Evolutionary conservation across 1,139 yeast species (phyloP).

Genomic region (Pichia sp.): DNA sequence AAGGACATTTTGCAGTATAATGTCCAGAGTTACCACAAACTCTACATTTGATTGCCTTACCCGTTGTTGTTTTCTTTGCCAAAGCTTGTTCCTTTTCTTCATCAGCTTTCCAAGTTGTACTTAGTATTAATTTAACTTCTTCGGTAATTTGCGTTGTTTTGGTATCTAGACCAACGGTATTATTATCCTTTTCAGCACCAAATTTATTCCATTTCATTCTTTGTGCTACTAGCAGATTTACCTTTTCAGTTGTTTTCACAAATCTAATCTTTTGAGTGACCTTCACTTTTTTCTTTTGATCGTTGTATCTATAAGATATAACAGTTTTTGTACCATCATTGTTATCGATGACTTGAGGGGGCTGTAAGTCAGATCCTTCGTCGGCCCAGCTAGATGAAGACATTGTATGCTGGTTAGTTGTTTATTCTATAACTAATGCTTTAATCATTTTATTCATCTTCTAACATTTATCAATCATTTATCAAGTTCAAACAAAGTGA

Average conservation of each 20-base stretch:
- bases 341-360: conserved; percentile 68
- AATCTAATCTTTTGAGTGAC: conserved; percentile 81
- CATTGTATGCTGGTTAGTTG: too few species aligned
- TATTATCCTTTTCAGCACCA: conserved; percentile 72
- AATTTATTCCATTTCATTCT: conserved; percentile 74
- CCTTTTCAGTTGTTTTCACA: conserved; percentile 71
- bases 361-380: conserved; percentile 54
- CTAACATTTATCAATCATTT: too few species aligned
- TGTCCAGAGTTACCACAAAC: conserved; percentile 86
- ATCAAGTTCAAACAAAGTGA: too few species aligned
- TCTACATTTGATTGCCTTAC: conserved; percentile 59
- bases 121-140: conserved; percentile 55
- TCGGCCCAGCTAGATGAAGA: conserved; percentile 49
- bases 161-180: conserved; percentile 75
- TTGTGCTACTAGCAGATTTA: conserved; percentile 67
- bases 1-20: conserved; percentile 94
- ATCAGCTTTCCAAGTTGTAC: conserved; percentile 64
- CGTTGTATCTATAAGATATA: conserved; percentile 68
- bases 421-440: too few species aligned
- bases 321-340: conserved; percentile 89
- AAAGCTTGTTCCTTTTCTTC: conserved; percentile 50
- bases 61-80: conserved; percentile 37
- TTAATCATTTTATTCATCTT: too few species aligned
- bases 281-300: conserved; percentile 78
- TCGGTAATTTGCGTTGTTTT: conserved; percentile 90